Percentiles rank a stretch among this genome's conserved stretches.
These are phyloP conservation scores for Microcera coccophila DNA, from an alignment of 2,329 filamentous ascomycete genomes.

Conservation along the genomic window DNA sequence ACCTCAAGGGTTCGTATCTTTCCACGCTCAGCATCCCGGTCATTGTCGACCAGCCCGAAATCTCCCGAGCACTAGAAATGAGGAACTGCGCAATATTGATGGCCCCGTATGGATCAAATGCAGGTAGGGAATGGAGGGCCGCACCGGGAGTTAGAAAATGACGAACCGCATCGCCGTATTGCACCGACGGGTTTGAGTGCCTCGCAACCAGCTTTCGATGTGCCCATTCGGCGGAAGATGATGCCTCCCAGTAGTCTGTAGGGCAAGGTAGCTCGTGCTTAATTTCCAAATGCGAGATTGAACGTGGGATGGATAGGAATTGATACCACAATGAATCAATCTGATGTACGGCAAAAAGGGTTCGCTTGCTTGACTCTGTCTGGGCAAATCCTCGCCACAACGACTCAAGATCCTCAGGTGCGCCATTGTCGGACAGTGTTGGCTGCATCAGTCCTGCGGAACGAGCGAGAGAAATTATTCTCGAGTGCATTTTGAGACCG, in stretches of 20 bases:
- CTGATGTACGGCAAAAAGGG: slow-evolving; percentile 40
- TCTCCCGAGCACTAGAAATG: slow-evolving; percentile 39
- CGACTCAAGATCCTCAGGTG: slow-evolving; percentile 32
- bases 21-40: slow-evolving; percentile 39
- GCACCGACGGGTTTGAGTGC: slow-evolving; percentile 12
- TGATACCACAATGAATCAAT: slow-evolving; percentile 43
- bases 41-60: slow-evolving; percentile 42
- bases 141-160: slow-evolving; percentile 31
- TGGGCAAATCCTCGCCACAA: slow-evolving; percentile 38
- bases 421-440: slow-evolving; percentile 14
- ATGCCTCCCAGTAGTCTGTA: slow-evolving; percentile 35
- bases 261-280: slow-evolving; percentile 42
- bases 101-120: slow-evolving; percentile 39
- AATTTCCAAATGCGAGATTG: slow-evolving; percentile 39
- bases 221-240: slow-evolving; percentile 34
- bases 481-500: slow-evolving; percentile 37
- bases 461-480: slow-evolving; percentile 38
- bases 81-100: slow-evolving; percentile 41
- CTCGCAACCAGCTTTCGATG: slow-evolving; percentile 28
- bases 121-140: slow-evolving; percentile 25
- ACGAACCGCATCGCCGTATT: slow-evolving; percentile 37
- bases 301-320: slow-evolving; percentile 36
- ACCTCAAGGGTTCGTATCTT: slow-evolving; percentile 32
- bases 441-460: slow-evolving; percentile 35
- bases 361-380: slow-evolving; percentile 40